Percentiles rank a stretch among this genome's conserved stretches.
Evolutionary conservation across 139 green algal genomes (phyloP).

Genomic region (Yamagishiella unicocca): DNA sequence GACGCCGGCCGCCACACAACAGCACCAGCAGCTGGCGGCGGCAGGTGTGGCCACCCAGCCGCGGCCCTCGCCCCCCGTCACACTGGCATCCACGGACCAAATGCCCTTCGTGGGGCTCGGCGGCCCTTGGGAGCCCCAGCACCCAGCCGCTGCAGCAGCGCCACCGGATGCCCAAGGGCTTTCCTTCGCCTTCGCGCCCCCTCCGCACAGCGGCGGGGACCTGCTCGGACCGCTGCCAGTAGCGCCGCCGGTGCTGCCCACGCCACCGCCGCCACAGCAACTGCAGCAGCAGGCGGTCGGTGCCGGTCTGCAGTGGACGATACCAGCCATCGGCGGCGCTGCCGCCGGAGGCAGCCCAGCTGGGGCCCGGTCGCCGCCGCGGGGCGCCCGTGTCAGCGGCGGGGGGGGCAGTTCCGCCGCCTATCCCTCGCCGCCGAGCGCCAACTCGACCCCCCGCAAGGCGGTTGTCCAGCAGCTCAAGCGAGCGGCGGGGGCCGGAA

Average conservation of each 20-base stretch:
- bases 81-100: neutral
- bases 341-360: no score
- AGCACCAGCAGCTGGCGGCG: no score
- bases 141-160: neutral
- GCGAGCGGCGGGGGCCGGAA: neutral
- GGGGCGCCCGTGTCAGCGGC: neutral
- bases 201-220: neutral
- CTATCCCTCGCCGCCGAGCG: neutral
- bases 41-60: neutral
- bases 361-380: no score
- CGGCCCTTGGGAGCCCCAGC: no score
- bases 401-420: neutral
- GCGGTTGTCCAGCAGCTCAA: neutral
- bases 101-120: neutral
- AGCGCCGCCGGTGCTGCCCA: neutral
- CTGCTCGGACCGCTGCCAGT: neutral
- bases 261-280: neutral
- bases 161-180: neutral
- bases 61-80: neutral
- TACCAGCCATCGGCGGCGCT: neutral
- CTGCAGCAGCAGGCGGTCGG: neutral
- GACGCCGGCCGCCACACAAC: no score
- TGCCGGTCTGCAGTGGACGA: constrained; percentile 29
- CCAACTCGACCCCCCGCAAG: neutral
- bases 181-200: constrained; percentile 18